A percentile compares a stretch with the other conserved stretches of the same genome.
These are phyloP conservation scores for Pyrus communis DNA, from an alignment of 306 rosid genomes.

Conservation along the genomic window DNA sequence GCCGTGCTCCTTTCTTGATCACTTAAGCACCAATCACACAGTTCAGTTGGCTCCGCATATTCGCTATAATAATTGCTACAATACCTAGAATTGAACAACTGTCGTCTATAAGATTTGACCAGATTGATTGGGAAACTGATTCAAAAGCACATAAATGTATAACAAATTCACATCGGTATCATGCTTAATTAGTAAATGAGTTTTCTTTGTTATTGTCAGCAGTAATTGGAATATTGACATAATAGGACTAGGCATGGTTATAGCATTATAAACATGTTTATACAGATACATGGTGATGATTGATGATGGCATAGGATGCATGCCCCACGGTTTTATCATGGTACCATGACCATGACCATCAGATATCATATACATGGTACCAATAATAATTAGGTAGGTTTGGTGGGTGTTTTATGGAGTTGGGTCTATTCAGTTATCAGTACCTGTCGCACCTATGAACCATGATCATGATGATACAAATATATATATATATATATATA, in stretches of 20 bases:
- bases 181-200: not conserved
- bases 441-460: constrained; percentile 13
- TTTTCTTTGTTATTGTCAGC: not conserved
- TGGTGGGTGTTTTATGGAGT: constrained; percentile 18
- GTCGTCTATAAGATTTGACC: not conserved
- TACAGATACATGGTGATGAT: not conserved
- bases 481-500: not conserved
- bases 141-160: not conserved
- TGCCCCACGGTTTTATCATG: not conserved
- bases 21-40: constrained; percentile 90
- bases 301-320: not conserved
- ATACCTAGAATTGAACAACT: constrained; percentile 33
- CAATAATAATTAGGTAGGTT: constrained; percentile 14
- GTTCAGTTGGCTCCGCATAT: constrained; percentile 39
- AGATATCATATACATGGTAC: not conserved
- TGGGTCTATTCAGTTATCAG: constrained; percentile 16
- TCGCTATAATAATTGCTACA: constrained; percentile 77
- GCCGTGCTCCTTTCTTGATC: constrained; percentile 35
- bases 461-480: constrained; percentile 1
- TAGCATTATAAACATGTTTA: not conserved
- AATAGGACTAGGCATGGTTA: not conserved
- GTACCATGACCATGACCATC: not conserved
- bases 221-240: not conserved
- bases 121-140: not conserved
- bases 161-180: not conserved